phyloP scores from a whole-genome alignment of 2,329 filamentous ascomycete species.

The Ascochyta lentis region DNA sequence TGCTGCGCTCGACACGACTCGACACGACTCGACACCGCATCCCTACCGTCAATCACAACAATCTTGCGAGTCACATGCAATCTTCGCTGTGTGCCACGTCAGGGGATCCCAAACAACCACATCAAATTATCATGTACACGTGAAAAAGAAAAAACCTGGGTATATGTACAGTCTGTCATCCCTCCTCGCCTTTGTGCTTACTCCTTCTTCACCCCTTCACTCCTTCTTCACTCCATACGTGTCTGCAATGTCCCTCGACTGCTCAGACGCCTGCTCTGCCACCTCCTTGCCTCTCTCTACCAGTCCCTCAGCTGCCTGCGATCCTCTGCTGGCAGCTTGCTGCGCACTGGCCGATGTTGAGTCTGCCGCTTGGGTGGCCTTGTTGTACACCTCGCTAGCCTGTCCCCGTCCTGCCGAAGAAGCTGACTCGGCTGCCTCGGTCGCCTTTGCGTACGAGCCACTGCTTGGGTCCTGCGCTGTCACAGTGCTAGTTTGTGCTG shows the following conservation, averaged over 20 bases:
- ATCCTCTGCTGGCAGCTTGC: conserved; percentile 9
- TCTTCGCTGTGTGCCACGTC: conserved; percentile 10
- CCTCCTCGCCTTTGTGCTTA: neutral
- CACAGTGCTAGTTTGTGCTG: conserved; percentile 9
- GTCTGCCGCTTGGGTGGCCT: conserved; percentile 12
- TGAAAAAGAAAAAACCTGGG: conserved; percentile 13
- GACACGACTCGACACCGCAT: neutral
- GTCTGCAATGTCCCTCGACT: conserved; percentile 22
- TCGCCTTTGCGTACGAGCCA: conserved; percentile 22
- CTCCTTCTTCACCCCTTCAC: neutral
- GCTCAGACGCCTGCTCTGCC: conserved; percentile 19
- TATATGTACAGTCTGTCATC: conserved; percentile 29
- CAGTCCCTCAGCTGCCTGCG: conserved; percentile 20
- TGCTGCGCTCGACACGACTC: too few species aligned
- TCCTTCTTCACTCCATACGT: conserved; percentile 3
- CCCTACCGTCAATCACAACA: neutral
- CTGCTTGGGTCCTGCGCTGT: conserved; percentile 30
- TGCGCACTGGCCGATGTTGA: conserved; percentile 8
- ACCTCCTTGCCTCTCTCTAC: conserved; percentile 35
- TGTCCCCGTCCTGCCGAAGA: conserved; percentile 27
- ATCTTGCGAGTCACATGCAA: conserved; percentile 16
- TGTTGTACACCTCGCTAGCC: conserved; percentile 19
- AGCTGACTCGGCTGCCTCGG: conserved; percentile 24
- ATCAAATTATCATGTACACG: conserved; percentile 6
- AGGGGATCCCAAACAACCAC: conserved; percentile 10